Percentiles rank a stretch among this genome's conserved stretches.
These are phyloP conservation scores for Porphyra umbilicalis DNA, from an alignment of 31 red algal species.

Conservation along the genomic window DNA sequence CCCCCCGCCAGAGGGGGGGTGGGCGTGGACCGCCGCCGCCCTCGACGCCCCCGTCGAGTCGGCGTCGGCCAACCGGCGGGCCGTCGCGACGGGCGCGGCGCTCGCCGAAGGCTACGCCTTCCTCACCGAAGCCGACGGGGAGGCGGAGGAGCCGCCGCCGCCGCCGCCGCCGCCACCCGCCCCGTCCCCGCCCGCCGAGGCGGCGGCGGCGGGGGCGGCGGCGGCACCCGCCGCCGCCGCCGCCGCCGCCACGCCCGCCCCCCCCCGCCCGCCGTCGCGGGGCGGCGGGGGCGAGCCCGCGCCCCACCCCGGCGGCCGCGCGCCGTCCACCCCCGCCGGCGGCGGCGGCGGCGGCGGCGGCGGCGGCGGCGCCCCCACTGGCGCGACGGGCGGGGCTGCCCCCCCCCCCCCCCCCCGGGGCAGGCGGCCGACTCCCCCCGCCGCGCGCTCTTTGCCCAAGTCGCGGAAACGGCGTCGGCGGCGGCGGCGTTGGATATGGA, in stretches of 20 bases:
- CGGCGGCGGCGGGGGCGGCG: too few species aligned
- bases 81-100: not conserved
- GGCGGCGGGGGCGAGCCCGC: not conserved
- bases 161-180: not conserved
- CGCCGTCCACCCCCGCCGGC: not conserved
- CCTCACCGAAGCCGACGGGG: not conserved
- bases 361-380: too few species aligned
- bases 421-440: not conserved
- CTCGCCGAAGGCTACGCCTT: not conserved
- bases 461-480: slow-evolving; percentile 51
- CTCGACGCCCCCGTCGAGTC: not conserved
- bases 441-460: slow-evolving; percentile 45
- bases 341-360: too few species aligned
- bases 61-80: not conserved
- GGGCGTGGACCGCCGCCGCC: not conserved
- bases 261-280: not conserved
- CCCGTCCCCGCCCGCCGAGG: not conserved
- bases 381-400: not conserved
- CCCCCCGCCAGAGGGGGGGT: not conserved
- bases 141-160: not conserved
- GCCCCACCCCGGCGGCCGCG: not conserved
- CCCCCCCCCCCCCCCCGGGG: not conserved
- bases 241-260: not conserved
- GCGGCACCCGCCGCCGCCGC: too few species aligned
- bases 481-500: slow-evolving; percentile 63